Evolutionary conservation across 345 rosid genomes (phyloP), one percentile per base, ranked within the genome.

Genomic region (Limnanthes douglasii): DNA sequence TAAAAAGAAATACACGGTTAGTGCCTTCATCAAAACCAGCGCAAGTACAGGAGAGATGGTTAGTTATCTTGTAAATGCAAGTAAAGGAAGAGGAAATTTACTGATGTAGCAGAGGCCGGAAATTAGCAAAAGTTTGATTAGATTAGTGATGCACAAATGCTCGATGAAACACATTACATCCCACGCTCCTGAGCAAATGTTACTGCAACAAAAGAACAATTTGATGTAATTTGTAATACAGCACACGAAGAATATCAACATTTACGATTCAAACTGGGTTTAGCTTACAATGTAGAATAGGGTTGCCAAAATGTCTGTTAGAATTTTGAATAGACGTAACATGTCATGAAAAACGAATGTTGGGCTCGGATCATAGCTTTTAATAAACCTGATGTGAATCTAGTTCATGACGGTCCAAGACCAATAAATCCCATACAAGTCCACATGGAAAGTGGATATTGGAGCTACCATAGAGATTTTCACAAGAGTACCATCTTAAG

Each of bases 91-190:
- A 22, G 11, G 27, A 19, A 22, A 8, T 18, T 53, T 70, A 79
- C 93, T 55, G 18, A 76, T 34, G 65, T 64, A 72, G 48, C 73
- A 71, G 41, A 80, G 86, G 42, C 48, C 60, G 24, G 66, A 46
- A 29, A 71, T 76, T 59, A 73, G 13, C 27, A 73, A 16, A 16
- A 85, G 46, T 45, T 73, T 85, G 13, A 66, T 53, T 40, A 85
- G 60, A 51, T 80, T 60, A 23, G 73, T 31, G 46, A 80, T 41
- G 31, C 96, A 76, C 6, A 80, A 51, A 49, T 76, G 78, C 58
- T 85, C 88, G 3, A 85, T 54, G 51, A 85, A 85, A 60, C 93
- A 79, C 10, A 60, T 11, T 14, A 69, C 25, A 27, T 85, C 85
- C 96, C 88, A 73, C 21, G 75, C 66, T 17, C 93, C 82, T 4